Conservation (phyloP, 805 yeast genomes). For the Spathaspora arborariae region DNA sequence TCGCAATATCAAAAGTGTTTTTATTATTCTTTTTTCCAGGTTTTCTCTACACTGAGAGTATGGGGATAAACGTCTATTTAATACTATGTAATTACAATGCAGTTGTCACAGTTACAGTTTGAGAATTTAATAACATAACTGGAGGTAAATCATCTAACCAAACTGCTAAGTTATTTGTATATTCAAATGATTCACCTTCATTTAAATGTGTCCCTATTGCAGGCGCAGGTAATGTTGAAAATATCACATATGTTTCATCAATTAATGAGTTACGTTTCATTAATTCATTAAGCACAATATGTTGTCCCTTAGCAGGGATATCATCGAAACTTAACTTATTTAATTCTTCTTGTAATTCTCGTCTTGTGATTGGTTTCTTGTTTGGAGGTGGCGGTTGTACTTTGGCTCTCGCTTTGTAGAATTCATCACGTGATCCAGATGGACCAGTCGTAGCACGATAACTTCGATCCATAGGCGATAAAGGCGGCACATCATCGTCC, state of each 20-base stretch:
- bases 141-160: slow-evolving; percentile 89
- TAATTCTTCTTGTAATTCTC: slow-evolving; percentile 36
- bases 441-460: slow-evolving; percentile 3
- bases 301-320: slow-evolving; percentile 90
- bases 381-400: not conserved
- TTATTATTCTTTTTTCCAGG: not conserved
- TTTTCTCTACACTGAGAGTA: not conserved
- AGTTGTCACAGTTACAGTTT: slow-evolving; percentile 94
- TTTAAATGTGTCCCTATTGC: slow-evolving; percentile 73
- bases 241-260: slow-evolving; percentile 60
- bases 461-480: slow-evolving; percentile 9
- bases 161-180: slow-evolving; percentile 68
- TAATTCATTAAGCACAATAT: slow-evolving; percentile 79
- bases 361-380: slow-evolving; percentile 21
- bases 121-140: slow-evolving; percentile 76
- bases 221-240: slow-evolving; percentile 90
- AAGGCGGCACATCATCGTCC: slow-evolving; percentile 13
- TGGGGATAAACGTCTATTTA: not conserved
- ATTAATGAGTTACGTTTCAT: slow-evolving; percentile 62
- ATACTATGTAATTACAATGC: slow-evolving; percentile 43
- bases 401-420: slow-evolving; percentile 7
- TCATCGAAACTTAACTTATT: slow-evolving; percentile 62
- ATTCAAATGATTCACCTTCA: slow-evolving; percentile 66
- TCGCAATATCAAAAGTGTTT: not conserved
- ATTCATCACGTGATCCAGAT: slow-evolving; percentile 7